Percentiles rank a stretch among this genome's conserved stretches.
Evolutionary conservation across 495 filamentous ascomycete genomes (phyloP).

Genomic region (Diplogelasinospora grovesii): DNA sequence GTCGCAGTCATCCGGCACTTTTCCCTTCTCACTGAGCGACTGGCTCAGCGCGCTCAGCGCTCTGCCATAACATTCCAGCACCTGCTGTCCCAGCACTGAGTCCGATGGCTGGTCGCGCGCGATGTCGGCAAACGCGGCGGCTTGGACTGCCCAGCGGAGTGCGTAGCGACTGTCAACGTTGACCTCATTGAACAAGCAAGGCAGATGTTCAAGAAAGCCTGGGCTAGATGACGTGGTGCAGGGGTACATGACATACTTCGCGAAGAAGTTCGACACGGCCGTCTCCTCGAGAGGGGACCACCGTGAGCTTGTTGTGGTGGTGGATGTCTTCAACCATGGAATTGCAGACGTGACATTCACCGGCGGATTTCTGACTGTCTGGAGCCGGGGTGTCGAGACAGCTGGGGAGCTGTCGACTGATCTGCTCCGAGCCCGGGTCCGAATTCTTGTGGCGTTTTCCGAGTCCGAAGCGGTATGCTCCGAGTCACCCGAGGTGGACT

Average conservation of each 20-base stretch:
- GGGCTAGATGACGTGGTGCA: conserved; percentile 26
- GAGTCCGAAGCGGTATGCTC: too few relatives aligned
- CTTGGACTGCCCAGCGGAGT: conserved; percentile 28
- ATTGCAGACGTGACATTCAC: not conserved
- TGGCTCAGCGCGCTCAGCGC: conserved; percentile 24
- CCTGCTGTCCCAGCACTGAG: conserved; percentile 15
- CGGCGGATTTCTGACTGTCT: not conserved
- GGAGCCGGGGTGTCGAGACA: not conserved
- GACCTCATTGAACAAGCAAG: conserved; percentile 25
- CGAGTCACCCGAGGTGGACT: too few relatives aligned
- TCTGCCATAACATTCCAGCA: conserved; percentile 27
- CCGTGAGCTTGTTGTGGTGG: too few relatives aligned
- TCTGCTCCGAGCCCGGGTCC: not conserved
- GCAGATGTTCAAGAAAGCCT: conserved; percentile 30
- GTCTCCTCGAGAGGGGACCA: conserved; percentile 19
- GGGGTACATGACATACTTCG: conserved; percentile 30
- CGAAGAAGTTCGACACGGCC: conserved; percentile 23
- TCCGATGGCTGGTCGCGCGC: conserved; percentile 16
- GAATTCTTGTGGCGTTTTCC: too few relatives aligned
- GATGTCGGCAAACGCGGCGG: conserved; percentile 25
- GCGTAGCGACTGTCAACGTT: conserved; percentile 26
- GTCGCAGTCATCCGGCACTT: conserved; percentile 27
- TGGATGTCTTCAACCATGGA: conserved; percentile 6
- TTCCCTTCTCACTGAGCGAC: conserved; percentile 11
- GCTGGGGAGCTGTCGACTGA: too few relatives aligned